Percentiles rank a stretch among this genome's conserved stretches.
Conservation (phyloP, 768 basidiomycete genomes). For the Mycena floridula region DNA sequence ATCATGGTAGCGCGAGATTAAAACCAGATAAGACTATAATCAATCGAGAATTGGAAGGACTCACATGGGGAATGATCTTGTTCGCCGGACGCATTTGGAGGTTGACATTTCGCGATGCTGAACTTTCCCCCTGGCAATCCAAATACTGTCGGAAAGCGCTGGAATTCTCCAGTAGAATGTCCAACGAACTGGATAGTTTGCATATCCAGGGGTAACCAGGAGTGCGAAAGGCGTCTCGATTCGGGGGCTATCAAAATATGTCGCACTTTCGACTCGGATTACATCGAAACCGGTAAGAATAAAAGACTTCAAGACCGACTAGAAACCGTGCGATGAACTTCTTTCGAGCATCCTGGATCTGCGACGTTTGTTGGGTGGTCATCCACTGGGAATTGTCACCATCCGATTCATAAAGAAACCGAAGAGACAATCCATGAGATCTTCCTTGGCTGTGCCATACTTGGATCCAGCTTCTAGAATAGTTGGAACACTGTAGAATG, state of each 20-base stretch:
- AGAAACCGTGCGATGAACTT: neutral
- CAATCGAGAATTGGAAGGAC: too few relatives aligned
- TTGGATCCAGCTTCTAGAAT: conserved; percentile 27
- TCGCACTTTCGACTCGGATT: neutral
- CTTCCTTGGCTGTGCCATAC: conserved; percentile 32
- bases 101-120: conserved; percentile 13
- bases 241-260: neutral
- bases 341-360: neutral
- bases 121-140: conserved; percentile 18
- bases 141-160: conserved; percentile 28
- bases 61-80: conserved; percentile 35
- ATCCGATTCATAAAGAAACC: conserved; percentile 53
- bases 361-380: conserved; percentile 1
- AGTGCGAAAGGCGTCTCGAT: too few relatives aligned
- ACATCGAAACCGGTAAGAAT: neutral
- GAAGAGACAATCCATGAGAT: conserved; percentile 46
- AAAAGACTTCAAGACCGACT: neutral
- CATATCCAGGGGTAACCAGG: too few relatives aligned
- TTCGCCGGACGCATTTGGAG: conserved; percentile 17
- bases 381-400: conserved; percentile 12
- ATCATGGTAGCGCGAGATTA: too few relatives aligned
- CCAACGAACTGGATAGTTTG: neutral
- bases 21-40: too few relatives aligned
- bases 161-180: conserved; percentile 29
- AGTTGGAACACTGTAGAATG: conserved; percentile 20